phyloP scores from a whole-genome alignment of 306 rosid genomes.

The Trichosanthes cucumerina region DNA sequence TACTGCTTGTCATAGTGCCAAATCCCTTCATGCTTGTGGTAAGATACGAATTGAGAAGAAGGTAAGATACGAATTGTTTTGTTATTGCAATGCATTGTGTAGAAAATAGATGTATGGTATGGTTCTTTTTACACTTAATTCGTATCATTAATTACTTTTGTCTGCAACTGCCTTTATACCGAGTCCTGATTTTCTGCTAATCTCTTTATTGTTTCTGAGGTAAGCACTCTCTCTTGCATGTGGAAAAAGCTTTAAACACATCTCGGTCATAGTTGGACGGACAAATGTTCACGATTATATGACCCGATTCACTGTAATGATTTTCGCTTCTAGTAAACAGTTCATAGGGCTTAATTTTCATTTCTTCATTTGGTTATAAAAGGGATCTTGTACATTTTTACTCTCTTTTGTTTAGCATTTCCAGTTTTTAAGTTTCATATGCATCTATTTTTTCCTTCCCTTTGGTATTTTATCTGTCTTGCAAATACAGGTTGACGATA shows the following conservation, averaged over 20 bases:
- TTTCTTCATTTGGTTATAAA: not conserved
- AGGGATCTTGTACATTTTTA: not conserved
- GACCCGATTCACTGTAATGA: not conserved
- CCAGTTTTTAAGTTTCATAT: not conserved
- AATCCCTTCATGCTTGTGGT: not conserved
- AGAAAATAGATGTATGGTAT: not conserved
- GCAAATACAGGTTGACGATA: not conserved
- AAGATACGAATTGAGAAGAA: not conserved
- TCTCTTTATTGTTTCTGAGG: not conserved
- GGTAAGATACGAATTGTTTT: not conserved
- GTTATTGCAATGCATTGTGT: not conserved
- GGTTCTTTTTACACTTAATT: not conserved
- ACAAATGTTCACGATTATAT: not conserved
- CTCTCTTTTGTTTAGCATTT: not conserved
- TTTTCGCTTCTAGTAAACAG: not conserved
- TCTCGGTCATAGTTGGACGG: not conserved
- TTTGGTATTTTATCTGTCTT: not conserved
- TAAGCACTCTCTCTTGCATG: not conserved
- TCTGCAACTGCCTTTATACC: not conserved
- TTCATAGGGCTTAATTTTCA: not conserved
- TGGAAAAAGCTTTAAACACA: not conserved
- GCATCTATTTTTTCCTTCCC: not conserved
- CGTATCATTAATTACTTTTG: not conserved
- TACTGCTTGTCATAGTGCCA: not conserved
- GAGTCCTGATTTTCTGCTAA: slow-evolving; percentile 3